Conservation (phyloP, 805 yeast species). For the Lachancea nothofagi region DNA sequence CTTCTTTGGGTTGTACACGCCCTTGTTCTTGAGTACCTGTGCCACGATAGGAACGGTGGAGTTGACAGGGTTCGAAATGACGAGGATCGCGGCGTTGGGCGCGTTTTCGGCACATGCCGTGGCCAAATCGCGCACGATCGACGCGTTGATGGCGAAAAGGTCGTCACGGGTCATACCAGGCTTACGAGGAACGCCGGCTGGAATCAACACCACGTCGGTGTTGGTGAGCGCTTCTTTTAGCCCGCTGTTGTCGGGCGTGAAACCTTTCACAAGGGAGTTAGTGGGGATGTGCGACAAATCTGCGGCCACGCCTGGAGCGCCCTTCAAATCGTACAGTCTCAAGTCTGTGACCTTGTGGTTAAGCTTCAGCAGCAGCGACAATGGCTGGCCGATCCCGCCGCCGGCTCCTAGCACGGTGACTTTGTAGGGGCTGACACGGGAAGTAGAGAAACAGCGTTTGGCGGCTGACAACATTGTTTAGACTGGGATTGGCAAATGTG, state of each 20-base stretch:
- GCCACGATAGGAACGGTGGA: conserved; percentile 96
- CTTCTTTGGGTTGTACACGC: conserved; percentile 86
- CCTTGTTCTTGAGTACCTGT: conserved; percentile 79
- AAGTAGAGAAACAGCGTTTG: conserved; percentile 60
- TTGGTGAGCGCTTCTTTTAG: conserved; percentile 66
- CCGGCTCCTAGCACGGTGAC: conserved; percentile 79
- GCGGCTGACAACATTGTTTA: conserved; percentile 48
- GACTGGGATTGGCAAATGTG: background rate
- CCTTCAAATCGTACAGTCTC: conserved; percentile 81
- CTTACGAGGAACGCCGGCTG: conserved; percentile 98
- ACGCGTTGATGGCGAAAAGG: conserved; percentile 91
- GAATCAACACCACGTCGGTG: conserved; percentile 77
- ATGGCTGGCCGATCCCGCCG: conserved; percentile 95
- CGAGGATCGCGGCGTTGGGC: conserved; percentile 76
- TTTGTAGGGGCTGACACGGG: conserved; percentile 64
- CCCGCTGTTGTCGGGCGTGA: conserved; percentile 72
- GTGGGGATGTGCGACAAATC: conserved; percentile 93
- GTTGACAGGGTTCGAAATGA: conserved; percentile 94
- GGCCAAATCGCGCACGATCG: conserved; percentile 90
- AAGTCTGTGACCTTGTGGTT: conserved; percentile 84
- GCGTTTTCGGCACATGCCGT: conserved; percentile 73
- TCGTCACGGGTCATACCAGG: conserved; percentile 99
- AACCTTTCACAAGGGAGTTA: conserved; percentile 82
- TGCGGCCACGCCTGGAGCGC: conserved; percentile 96
- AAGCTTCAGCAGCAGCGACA: conserved; percentile 75